Evolutionary conservation across 352 stramenopile species (phyloP), one percentile per base, ranked within the genome.

Genomic region (Plasmopara viticola): DNA sequence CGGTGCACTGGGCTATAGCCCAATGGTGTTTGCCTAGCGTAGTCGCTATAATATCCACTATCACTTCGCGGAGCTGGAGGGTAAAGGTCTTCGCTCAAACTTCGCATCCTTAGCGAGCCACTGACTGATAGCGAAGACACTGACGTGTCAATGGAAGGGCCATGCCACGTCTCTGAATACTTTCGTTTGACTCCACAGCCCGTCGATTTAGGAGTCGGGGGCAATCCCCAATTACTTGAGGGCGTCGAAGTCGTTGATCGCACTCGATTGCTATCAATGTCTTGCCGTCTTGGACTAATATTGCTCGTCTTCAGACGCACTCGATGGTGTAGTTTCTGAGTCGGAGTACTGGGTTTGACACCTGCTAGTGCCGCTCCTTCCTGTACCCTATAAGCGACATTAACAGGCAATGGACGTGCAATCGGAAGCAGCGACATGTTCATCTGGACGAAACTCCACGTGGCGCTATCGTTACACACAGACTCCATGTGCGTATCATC

Each of bases 401-500:
- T 74, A 25, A 89, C 75, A 3, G 78, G 80, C 38, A 84, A 53
- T 29, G 80, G 80, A 1, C 76, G 72, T 35, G 80, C 80, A 51
- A 91, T 91, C 3, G 80, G 80, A 33, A 91, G 55, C 39, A 91
- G 63, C 44, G 70, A 77, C 80, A 89, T 91, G 58, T 91, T 91
- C 80, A 91, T 91, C 64, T 89, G 78, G 34, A 91, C 80, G 48
- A 91, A 91, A 56, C 53, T 91, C 80, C 80, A 91, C 12, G 78
- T 82, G 12, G 70, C 39, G 30, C 29, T 57, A 30, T 62, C 54
- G 25, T 40, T 60, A 33, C 31, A 17, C 7, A 17, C 48, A 56
- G 20, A 62, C 7, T 66, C 55, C 59, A 65, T 60, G 37, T 45
- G 51, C 12, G 49, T 51, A 38, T 68, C 48, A 4, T 39, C 29